Conservation (phyloP, 768 basidiomycete genomes). For the Tulasnella sp. region DNA sequence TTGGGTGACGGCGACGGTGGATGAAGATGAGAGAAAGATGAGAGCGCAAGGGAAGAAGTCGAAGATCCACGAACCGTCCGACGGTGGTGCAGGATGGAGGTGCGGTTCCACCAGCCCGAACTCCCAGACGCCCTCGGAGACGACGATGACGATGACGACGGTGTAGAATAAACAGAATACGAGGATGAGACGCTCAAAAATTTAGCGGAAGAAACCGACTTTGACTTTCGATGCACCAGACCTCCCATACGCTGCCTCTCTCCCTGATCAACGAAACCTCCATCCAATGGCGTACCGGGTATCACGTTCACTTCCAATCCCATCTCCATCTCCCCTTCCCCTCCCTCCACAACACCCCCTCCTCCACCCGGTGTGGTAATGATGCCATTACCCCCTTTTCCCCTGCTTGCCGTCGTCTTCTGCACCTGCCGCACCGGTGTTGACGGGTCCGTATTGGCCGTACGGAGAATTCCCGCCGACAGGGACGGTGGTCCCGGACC, state of each 20-base stretch:
- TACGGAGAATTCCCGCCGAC: constrained; percentile 10
- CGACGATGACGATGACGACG: neutral
- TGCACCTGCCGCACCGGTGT: neutral
- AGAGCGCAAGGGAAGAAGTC: neutral
- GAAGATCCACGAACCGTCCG: neutral
- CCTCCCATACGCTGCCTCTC: neutral
- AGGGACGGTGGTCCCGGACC: constrained; percentile 1
- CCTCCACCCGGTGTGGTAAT: neutral
- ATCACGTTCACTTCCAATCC: constrained; percentile 2
- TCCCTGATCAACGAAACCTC: neutral
- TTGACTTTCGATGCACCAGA: neutral
- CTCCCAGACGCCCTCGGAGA: neutral
- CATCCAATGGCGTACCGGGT: constrained; percentile 7
- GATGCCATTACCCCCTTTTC: neutral
- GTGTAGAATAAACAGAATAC: neutral
- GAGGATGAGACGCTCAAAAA: neutral
- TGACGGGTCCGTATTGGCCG: constrained; percentile 4
- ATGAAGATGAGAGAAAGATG: neutral
- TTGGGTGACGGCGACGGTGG: neutral
- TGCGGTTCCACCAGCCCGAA: constrained; percentile 7
- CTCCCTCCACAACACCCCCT: neutral
- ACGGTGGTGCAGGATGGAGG: neutral
- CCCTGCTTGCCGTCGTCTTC: neutral
- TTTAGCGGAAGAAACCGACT: neutral
- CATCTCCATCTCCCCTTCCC: neutral